Conservation (phyloP, 2,329 filamentous ascomycete species). For the Escovopsis sp. region DNA sequence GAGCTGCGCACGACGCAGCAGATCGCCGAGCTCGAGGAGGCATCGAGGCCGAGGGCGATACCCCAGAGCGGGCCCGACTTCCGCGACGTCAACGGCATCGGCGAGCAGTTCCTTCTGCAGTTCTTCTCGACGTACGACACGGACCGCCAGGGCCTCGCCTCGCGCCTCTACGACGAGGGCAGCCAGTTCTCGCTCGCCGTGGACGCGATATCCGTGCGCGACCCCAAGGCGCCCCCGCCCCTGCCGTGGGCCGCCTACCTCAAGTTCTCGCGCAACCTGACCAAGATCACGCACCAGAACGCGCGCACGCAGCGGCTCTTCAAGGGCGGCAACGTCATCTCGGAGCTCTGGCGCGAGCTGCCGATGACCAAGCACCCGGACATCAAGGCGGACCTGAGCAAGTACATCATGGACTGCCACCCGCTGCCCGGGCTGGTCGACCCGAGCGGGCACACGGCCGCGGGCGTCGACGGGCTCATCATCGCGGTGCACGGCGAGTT, state of each 20-base stretch:
- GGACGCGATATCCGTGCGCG: conserved; percentile 44
- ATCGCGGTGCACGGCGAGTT: conserved; percentile 75
- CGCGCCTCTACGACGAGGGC: conserved; percentile 58
- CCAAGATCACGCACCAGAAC: conserved; percentile 46
- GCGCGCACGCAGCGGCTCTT: conserved; percentile 52
- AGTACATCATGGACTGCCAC: conserved; percentile 76
- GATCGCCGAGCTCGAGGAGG: conserved; percentile 38
- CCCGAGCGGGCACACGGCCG: conserved; percentile 44
- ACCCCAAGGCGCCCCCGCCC: conserved; percentile 24
- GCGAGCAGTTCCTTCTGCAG: conserved; percentile 58
- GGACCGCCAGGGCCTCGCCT: conserved; percentile 48
- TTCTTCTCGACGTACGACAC: conserved; percentile 64
- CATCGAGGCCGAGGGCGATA: conserved; percentile 40
- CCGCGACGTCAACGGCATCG: conserved; percentile 58
- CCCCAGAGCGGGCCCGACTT: conserved; percentile 53
- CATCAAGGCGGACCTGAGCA: conserved; percentile 48
- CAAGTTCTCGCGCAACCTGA: conserved; percentile 63
- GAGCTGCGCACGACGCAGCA: conserved; percentile 62
- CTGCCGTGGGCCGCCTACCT: conserved; percentile 63
- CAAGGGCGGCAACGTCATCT: conserved; percentile 49
- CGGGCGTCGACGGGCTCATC: conserved; percentile 63
- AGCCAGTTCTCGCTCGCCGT: conserved; percentile 66
- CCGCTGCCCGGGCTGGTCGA: conserved; percentile 58
- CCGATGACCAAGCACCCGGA: conserved; percentile 64
- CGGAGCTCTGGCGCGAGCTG: conserved; percentile 52